Evolutionary conservation across 768 basidiomycete species (phyloP), one percentile per base, ranked within the genome.

Genomic region (Tulasnella sp.): DNA sequence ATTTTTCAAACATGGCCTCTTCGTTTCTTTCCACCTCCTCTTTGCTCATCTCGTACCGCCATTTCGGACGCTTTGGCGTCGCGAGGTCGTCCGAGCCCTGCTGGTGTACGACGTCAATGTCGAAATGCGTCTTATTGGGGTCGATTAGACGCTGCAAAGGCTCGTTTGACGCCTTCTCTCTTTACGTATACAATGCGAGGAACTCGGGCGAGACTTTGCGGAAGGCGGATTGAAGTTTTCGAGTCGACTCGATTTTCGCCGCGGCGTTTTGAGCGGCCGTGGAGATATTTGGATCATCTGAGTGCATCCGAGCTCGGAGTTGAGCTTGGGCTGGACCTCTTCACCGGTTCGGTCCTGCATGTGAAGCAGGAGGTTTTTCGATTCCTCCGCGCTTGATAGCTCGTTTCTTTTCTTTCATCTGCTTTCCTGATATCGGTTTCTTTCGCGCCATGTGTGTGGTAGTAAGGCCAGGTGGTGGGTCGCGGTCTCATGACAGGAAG

Each of bases 21-120:
- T 98, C 96, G 81, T 97, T 97, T 73, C 85, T 86, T 80, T 98
- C 95, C 19, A 98, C 91, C 83, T 96, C 93, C 34, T 87, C 89
- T 85, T 97, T 98, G 52, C 90, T 87, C 90, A 92, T 92, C 31
- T 92, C 91, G 81, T 89, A 93, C 25, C 88, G 85, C 93, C 96
- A 97, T 82, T 91, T 94, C 3, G 96, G 96, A 76, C 96, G 82
- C 78, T 84, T 88, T 22, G 93, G 93, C 80, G 86, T 86, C 15
- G 81, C 81, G 77, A 88, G 78, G 22, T 78, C 79, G n/a, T 79
- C 78, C 15, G 79, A 79, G n/a, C 52, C 72, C 52, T 74, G 75
- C 29, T 79, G 79, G 37, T 75, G 54, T 22, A 81, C 39, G 52
- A 80, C 71, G 31, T 81, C 80, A 38, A 78, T 74, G 0, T 72